A percentile compares a stretch with the other conserved stretches of the same genome.
These are phyloP conservation scores for Sporopachydermia lactativora DNA, from an alignment of 805 yeast genomes.

Conservation along the genomic window DNA sequence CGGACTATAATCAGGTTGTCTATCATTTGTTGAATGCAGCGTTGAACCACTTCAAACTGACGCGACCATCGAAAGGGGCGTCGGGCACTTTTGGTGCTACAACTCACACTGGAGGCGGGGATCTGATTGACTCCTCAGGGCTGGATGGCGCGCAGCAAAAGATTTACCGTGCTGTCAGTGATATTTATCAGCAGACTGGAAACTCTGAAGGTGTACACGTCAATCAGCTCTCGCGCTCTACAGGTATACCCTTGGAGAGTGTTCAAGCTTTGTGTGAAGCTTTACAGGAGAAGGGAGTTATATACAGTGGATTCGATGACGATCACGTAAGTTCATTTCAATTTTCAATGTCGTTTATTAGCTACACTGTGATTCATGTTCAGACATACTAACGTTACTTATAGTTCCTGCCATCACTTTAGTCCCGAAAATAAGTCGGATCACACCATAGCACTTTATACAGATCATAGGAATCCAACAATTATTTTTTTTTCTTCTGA, in stretches of 20 bases:
- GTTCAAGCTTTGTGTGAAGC: constrained; percentile 2
- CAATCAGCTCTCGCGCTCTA: constrained; percentile 1
- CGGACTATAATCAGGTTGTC: constrained; percentile 43
- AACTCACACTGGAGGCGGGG: background rate
- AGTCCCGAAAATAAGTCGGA: no score
- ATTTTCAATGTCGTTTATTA: no score
- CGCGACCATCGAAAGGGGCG: constrained; percentile 3
- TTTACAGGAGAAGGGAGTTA: constrained; percentile 1
- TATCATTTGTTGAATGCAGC: constrained; percentile 51
- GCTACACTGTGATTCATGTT: no score
- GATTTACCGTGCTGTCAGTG: background rate
- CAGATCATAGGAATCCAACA: no score
- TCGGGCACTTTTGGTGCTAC: background rate
- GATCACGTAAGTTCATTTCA: constrained; percentile 1
- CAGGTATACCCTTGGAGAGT: background rate
- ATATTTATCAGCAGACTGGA: background rate
- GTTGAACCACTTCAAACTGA: constrained; percentile 26
- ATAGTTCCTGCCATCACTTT: no score
- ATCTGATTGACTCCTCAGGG: background rate
- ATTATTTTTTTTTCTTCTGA: no score
- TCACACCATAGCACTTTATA: no score
- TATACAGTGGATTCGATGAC: constrained; percentile 2
- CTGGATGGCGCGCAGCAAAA: background rate
- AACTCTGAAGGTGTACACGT: constrained; percentile 2
- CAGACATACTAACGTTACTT: no score